A percentile compares a stretch with the other conserved stretches of the same genome.
Evolutionary conservation across 495 filamentous ascomycete genomes (phyloP).

Genomic region (Patellaria atrata): DNA sequence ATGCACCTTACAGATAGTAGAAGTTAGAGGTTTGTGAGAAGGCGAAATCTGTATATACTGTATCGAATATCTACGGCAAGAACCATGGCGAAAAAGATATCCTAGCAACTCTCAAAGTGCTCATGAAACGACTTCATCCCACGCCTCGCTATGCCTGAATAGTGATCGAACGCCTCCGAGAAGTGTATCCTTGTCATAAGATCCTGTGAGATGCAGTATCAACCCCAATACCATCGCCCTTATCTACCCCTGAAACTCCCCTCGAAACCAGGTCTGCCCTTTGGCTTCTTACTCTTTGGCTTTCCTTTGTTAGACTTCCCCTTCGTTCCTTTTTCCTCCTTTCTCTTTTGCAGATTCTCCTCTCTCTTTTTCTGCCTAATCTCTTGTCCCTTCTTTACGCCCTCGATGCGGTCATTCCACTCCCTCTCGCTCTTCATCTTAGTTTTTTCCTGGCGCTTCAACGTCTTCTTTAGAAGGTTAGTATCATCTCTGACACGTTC

Average conservation of each 20-base stretch:
- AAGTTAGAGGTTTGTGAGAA: not conserved
- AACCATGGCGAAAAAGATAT: no score
- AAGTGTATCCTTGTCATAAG: no score
- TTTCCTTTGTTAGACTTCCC: slow-evolving; percentile 41
- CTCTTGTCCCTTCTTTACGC: slow-evolving; percentile 59
- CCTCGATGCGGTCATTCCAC: slow-evolving; percentile 71
- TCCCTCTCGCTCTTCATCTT: slow-evolving; percentile 85
- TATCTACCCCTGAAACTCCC: slow-evolving; percentile 60
- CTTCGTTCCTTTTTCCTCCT: slow-evolving; percentile 49
- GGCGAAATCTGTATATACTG: slow-evolving; percentile 14
- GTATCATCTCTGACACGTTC: slow-evolving; percentile 85
- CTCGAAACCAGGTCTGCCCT: slow-evolving; percentile 70
- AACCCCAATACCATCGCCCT: slow-evolving; percentile 1
- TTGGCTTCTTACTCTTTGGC: slow-evolving; percentile 48
- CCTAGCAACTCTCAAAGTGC: no score
- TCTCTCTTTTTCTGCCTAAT: slow-evolving; percentile 78
- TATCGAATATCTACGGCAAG: not conserved
- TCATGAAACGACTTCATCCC: no score
- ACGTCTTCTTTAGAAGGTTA: slow-evolving; percentile 78
- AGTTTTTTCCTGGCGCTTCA: slow-evolving; percentile 78
- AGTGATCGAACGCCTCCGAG: no score
- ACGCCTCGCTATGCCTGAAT: no score
- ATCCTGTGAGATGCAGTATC: no score
- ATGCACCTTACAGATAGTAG: slow-evolving; percentile 32
- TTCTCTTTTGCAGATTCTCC: slow-evolving; percentile 69